Evolutionary conservation across 192 early-diverging fungal genomes (phyloP), one percentile per base, ranked within the genome.

Genomic region (Backusella macrospora): DNA sequence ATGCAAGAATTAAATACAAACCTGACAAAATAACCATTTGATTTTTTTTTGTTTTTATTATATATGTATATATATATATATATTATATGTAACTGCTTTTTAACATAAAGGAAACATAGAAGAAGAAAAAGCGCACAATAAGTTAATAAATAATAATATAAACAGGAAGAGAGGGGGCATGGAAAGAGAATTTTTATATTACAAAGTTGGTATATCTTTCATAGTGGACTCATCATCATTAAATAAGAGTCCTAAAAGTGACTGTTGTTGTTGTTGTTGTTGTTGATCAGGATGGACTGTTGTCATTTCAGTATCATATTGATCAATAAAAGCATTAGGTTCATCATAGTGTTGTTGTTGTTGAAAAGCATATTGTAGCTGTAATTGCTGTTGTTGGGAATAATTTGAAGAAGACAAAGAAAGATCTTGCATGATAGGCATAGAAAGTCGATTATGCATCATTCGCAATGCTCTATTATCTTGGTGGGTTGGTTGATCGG

Each of bases 201-300:
- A 49, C 48, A 49, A 65, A 65, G 39, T 65, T 65, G 63, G 63
- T 65, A 65, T 65, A 65, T 65, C 38, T 21, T 65, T 65, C 9
- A 65, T 38, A 65, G 34, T 38, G 18, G 37, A 38, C n/a, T 66
- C 65, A 43, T 66, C 65, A 21, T 66, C 40, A 66, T 66, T 66
- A 66, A 66, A 66, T 42, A 66, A 66, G 43, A 66, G 18, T 4
- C 65, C 65, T 13, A 66, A 66, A 43, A 43, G 40, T 42, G 65
- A 66, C 23, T 66, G 65, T 21, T 66, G 65, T 21, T 66, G 16
- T 7, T 15, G 49, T 21, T 66, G 65, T 21, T 66, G 16, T 7
- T 15, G 49, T 52, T 21, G 16, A 52, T 52, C 21, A 5, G 49
- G 49, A 65, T 39, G 39, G 9, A 40, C 16, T 10, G 9, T 42